phyloP scores from a whole-genome alignment of 225 moss, liverwort and hornwort genomes.

The Pseudisothecium myosuroides region DNA sequence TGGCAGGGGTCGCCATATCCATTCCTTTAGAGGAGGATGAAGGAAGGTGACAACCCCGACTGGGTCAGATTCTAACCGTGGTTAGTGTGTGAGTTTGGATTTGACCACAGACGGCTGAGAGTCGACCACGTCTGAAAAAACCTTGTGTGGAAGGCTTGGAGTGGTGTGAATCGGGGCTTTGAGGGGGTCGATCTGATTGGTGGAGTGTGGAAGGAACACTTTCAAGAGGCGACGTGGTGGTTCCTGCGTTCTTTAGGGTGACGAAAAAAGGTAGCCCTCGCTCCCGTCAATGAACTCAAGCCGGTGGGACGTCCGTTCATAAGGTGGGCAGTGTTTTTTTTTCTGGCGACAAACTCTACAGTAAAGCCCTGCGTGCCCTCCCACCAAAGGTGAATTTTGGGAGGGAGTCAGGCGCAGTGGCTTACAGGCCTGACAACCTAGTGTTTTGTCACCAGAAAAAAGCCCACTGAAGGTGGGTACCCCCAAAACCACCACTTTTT shows the following conservation, averaged over 20 bases:
- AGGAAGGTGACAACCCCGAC: neutral
- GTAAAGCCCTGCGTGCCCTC: too few relatives aligned
- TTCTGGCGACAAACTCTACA: too few relatives aligned
- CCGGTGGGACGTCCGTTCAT: neutral
- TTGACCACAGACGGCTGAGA: neutral
- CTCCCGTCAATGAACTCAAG: too few relatives aligned
- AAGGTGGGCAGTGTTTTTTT: too few relatives aligned
- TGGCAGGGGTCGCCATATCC: neutral
- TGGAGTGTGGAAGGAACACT: constrained; percentile 7
- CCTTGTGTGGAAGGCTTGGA: too few relatives aligned
- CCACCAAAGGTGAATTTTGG: too few relatives aligned
- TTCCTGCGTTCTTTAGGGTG: neutral
- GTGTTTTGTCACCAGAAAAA: too few relatives aligned
- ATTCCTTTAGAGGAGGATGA: neutral
- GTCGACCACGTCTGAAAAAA: neutral
- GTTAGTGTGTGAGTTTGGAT: neutral
- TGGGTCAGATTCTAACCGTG: neutral
- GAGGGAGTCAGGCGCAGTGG: too few relatives aligned
- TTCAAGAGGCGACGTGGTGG: neutral
- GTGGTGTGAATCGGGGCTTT: neutral
- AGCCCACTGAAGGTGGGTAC: too few relatives aligned
- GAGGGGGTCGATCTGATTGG: neutral
- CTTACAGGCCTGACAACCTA: too few relatives aligned
- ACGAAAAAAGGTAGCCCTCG: neutral
- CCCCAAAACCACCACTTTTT: too few relatives aligned